These are phyloP conservation scores for Phytopythium delawarense DNA, from an alignment of 352 stramenopile genomes.

Conservation along the genomic window DNA sequence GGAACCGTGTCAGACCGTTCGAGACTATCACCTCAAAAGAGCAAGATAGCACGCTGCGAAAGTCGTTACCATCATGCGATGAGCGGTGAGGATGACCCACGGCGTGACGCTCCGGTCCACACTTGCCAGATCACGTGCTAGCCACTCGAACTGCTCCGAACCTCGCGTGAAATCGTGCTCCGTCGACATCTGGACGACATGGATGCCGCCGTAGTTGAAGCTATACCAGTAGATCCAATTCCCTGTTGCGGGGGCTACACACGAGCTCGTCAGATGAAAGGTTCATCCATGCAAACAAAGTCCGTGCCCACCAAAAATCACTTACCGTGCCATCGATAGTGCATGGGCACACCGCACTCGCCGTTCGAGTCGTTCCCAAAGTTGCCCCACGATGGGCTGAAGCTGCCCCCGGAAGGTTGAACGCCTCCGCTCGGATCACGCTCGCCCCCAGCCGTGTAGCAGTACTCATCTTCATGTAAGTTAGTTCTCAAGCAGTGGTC, in stretches of 20 bases:
- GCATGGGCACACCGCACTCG: slow-evolving; percentile 65
- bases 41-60: not conserved
- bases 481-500: not conserved
- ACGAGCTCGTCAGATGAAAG: slow-evolving; percentile 4
- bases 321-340: slow-evolving; percentile 63
- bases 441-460: slow-evolving; percentile 51
- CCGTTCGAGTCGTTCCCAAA: slow-evolving; percentile 56
- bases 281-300: not conserved
- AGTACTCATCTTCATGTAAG: slow-evolving; percentile 53
- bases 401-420: slow-evolving; percentile 35
- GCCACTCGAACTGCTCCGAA: slow-evolving; percentile 86
- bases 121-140: slow-evolving; percentile 66
- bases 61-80: slow-evolving; percentile 79
- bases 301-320: not conserved
- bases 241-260: slow-evolving; percentile 48
- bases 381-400: slow-evolving; percentile 67
- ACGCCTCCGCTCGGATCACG: slow-evolving; percentile 50
- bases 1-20: not conserved
- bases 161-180: slow-evolving; percentile 88
- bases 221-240: slow-evolving; percentile 86
- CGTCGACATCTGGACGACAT: slow-evolving; percentile 88
- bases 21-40: not conserved
- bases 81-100: slow-evolving; percentile 89
- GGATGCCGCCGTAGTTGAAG: slow-evolving; percentile 85
- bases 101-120: slow-evolving; percentile 83